A percentile compares a stretch with the other conserved stretches of the same genome.
Conservation (phyloP, 163 green algal species). For the Scenedesmus sp. region DNA sequence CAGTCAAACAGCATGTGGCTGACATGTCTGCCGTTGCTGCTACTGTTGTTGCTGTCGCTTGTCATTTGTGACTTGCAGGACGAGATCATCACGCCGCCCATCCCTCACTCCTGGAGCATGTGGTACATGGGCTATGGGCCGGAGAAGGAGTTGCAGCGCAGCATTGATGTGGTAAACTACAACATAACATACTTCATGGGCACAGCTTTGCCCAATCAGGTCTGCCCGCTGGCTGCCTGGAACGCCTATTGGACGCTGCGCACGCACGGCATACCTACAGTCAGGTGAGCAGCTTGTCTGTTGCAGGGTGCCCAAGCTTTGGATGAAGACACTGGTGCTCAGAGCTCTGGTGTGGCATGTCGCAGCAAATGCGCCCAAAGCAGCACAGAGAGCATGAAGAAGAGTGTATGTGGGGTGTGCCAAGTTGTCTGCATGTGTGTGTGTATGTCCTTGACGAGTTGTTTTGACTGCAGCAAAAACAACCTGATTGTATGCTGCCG, state of each 20-base stretch:
- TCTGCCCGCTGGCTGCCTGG: constrained; percentile 46
- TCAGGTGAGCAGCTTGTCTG: constrained; percentile 8
- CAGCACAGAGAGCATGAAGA: too few relatives aligned
- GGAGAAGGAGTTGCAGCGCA: constrained; percentile 12
- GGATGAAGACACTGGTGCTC: too few relatives aligned
- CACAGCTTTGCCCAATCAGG: constrained; percentile 6
- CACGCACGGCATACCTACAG: constrained; percentile 30
- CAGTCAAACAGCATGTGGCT: not conserved
- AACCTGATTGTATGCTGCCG: too few relatives aligned
- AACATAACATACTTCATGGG: constrained; percentile 31
- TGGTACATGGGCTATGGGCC: constrained; percentile 52
- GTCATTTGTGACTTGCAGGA: constrained; percentile 15
- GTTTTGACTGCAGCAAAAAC: too few relatives aligned
- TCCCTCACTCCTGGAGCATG: constrained; percentile 50
- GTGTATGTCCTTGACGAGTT: too few relatives aligned
- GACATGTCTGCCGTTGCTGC: not conserved
- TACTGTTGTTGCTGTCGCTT: not conserved
- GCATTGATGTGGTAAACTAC: constrained; percentile 32
- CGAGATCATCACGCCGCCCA: constrained; percentile 50
- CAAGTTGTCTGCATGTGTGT: too few relatives aligned
- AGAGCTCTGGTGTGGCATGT: too few relatives aligned
- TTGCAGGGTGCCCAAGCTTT: not conserved
- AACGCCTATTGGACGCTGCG: constrained; percentile 46
- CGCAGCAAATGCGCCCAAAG: too few relatives aligned
- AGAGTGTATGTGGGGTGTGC: too few relatives aligned